Percentiles rank a stretch among this genome's conserved stretches.
Conservation (phyloP, 192 early-diverging fungal species). For the Gaertneriomyces sp. region DNA sequence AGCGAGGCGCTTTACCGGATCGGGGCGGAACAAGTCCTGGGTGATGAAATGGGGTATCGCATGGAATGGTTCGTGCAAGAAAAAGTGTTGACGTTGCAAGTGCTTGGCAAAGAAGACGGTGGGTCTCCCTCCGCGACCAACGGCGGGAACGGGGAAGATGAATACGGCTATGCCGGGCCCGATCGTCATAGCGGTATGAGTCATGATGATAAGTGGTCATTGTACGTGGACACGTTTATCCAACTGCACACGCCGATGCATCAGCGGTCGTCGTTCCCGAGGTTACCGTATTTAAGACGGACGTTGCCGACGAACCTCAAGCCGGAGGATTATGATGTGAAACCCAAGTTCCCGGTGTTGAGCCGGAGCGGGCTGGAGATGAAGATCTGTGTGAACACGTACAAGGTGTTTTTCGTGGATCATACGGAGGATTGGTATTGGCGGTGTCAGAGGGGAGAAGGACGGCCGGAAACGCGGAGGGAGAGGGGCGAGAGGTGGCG, state of each 20-base stretch:
- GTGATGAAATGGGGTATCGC: slow-evolving; percentile 75
- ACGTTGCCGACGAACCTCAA: slow-evolving; percentile 43
- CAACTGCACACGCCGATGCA: slow-evolving; percentile 80
- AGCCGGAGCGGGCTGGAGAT: slow-evolving; percentile 81
- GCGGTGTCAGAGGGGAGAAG: not conserved
- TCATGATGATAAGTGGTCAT: slow-evolving; percentile 88
- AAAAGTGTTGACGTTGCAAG: slow-evolving; percentile 74
- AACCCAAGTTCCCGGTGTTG: slow-evolving; percentile 52
- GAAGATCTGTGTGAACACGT: slow-evolving; percentile 96
- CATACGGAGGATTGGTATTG: slow-evolving; percentile 87
- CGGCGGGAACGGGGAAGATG: too few relatives aligned
- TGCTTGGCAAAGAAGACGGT: slow-evolving; percentile 85
- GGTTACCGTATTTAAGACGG: slow-evolving; percentile 72
- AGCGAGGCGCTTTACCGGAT: slow-evolving; percentile 54
- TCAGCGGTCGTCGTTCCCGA: slow-evolving; percentile 52
- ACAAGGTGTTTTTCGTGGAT: slow-evolving; percentile 96
- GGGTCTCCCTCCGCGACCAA: slow-evolving; percentile 61
- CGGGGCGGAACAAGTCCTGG: slow-evolving; percentile 39
- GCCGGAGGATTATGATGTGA: too few relatives aligned
- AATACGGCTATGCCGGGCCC: too few relatives aligned
- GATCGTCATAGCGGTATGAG: slow-evolving; percentile 42
- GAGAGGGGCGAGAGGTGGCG: not conserved
- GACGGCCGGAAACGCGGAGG: not conserved
- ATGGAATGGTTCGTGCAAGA: slow-evolving; percentile 70
- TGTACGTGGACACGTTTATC: slow-evolving; percentile 95